Percentiles rank a stretch among this genome's conserved stretches.
phyloP scores from a whole-genome alignment of 192 early-diverging fungal genomes.

The Coemansia sp. region DNA sequence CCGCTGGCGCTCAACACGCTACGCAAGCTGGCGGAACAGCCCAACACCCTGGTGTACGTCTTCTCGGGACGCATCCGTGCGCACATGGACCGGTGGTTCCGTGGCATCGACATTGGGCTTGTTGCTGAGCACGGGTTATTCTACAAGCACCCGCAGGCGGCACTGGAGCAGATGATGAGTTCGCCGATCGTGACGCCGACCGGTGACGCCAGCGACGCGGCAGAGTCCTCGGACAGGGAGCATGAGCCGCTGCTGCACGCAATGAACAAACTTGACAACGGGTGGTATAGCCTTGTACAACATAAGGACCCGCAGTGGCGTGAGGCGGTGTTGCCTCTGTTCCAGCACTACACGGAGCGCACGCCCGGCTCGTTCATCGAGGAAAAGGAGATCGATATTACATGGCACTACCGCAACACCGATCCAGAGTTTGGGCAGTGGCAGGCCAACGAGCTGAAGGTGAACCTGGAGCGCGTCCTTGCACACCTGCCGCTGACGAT shows the following conservation, averaged over 20 bases:
- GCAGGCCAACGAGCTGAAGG: constrained; percentile 97
- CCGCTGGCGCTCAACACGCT: constrained; percentile 69
- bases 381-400: constrained; percentile 97
- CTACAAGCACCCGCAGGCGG: constrained; percentile 82
- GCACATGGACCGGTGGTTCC: constrained; percentile 93
- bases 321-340: constrained; percentile 87
- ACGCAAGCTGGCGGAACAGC: constrained; percentile 66
- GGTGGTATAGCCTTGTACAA: constrained; percentile 87
- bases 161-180: constrained; percentile 3
- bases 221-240: neutral
- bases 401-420: constrained; percentile 97
- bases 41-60: constrained; percentile 93
- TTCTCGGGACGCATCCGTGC: constrained; percentile 88
- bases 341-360: constrained; percentile 96
- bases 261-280: constrained; percentile 12
- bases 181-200: constrained; percentile 3
- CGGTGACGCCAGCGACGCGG: neutral
- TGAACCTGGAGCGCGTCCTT: constrained; percentile 95
- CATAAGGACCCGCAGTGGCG: constrained; percentile 90
- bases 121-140: constrained; percentile 99
- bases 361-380: constrained; percentile 98
- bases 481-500: constrained; percentile 92
- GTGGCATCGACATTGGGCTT: constrained; percentile 81
- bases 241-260: neutral
- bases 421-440: constrained; percentile 94